These are phyloP conservation scores for Boechera stricta DNA, from an alignment of 345 rosid species.

Conservation along the genomic window DNA sequence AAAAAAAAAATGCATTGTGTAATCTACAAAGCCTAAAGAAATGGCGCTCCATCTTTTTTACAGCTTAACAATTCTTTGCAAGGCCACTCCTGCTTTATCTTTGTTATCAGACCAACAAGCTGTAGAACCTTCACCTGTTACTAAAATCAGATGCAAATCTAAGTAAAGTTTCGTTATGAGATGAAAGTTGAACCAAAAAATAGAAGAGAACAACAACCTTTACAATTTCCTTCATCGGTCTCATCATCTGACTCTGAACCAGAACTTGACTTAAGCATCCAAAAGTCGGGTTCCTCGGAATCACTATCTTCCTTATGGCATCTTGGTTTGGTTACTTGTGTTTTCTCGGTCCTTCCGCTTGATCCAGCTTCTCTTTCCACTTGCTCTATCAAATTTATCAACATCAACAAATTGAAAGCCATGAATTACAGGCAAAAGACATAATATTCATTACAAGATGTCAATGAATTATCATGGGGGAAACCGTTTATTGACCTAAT, in stretches of 20 bases:
- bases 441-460: neutral
- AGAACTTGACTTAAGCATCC: slow-evolving; percentile 84
- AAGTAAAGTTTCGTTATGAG: slow-evolving; percentile 1
- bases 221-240: slow-evolving; percentile 52
- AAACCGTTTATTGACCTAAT: slow-evolving; percentile 55
- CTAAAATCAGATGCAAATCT: neutral
- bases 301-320: slow-evolving; percentile 52
- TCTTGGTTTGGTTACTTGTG: slow-evolving; percentile 38
- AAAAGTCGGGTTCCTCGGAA: slow-evolving; percentile 68
- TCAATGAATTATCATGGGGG: neutral
- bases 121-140: neutral
- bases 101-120: too few relatives aligned
- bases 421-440: neutral
- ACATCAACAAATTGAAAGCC: slow-evolving; percentile 8
- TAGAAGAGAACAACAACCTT: slow-evolving; percentile 47
- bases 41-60: too few relatives aligned
- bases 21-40: too few relatives aligned
- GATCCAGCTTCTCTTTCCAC: too few relatives aligned
- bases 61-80: too few relatives aligned
- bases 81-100: too few relatives aligned
- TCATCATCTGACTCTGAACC: slow-evolving; percentile 65
- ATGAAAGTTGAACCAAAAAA: neutral
- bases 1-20: too few relatives aligned
- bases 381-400: too few relatives aligned
- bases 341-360: slow-evolving; percentile 39